Evolutionary conservation across 2,329 filamentous ascomycete species (phyloP).

Genomic region (Pyricularia pennisetigena): DNA sequence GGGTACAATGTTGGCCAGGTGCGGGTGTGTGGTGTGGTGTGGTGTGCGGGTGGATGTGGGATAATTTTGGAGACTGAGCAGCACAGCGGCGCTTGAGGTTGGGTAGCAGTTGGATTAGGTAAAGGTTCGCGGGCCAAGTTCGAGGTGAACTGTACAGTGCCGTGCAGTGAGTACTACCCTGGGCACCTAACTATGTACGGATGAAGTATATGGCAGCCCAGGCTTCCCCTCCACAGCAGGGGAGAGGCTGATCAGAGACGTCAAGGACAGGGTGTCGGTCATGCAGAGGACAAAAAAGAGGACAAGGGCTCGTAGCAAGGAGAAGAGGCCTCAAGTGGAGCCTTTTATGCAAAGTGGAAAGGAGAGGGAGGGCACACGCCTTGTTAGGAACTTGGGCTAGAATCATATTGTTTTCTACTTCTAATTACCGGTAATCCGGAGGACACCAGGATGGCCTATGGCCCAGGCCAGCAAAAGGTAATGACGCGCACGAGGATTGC

Average conservation of each 20-base stretch:
- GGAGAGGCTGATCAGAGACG: background rate
- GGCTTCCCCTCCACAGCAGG: background rate
- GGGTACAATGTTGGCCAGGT: background rate
- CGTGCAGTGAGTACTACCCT: background rate
- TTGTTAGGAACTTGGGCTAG: background rate
- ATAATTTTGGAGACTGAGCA: too few species aligned
- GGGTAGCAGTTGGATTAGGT: background rate
- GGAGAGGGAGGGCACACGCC: background rate
- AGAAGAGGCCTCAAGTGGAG: background rate
- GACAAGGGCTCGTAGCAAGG: background rate
- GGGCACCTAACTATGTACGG: background rate
- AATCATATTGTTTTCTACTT: background rate
- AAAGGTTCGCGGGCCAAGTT: background rate
- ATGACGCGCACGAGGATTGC: background rate
- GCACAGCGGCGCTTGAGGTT: background rate
- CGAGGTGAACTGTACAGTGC: background rate
- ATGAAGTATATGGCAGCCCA: background rate
- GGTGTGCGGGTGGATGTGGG: too few species aligned
- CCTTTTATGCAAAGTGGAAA: background rate
- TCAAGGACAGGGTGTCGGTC: background rate
- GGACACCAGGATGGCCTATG: background rate
- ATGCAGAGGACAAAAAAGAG: background rate
- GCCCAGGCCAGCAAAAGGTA: background rate
- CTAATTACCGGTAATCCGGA: too few species aligned
- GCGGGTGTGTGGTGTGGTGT: background rate